Conservation (phyloP, 2,329 filamentous ascomycete genomes). For the Blastomyces percursus region DNA sequence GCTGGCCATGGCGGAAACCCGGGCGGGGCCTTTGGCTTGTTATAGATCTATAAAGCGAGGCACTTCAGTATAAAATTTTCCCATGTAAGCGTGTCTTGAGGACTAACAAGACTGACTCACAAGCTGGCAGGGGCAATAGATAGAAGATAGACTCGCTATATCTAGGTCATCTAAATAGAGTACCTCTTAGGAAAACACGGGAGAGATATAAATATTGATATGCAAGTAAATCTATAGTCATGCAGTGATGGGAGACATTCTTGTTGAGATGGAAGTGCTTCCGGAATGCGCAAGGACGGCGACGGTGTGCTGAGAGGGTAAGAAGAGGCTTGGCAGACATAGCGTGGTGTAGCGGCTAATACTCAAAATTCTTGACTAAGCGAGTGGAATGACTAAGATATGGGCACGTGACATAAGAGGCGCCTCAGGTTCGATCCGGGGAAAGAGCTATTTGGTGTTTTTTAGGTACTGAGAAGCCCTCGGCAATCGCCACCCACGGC, state of each 20-base stretch:
- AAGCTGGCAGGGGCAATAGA: background rate
- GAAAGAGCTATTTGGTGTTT: background rate
- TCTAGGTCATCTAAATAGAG: background rate
- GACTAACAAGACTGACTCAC: background rate
- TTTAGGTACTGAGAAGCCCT: background rate
- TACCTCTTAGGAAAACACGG: background rate
- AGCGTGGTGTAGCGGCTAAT: conserved; percentile 3
- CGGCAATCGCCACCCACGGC: background rate
- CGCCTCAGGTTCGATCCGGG: background rate
- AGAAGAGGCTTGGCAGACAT: background rate
- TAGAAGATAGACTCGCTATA: background rate
- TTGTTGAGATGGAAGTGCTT: background rate
- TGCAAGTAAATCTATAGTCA: background rate
- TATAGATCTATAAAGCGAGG: background rate
- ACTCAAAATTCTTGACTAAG: background rate
- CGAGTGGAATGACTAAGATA: background rate
- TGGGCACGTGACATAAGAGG: background rate
- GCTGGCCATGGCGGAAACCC: conserved; percentile 8
- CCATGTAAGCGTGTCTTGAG: too few species aligned
- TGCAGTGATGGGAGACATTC: too few species aligned
- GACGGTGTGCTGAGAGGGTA: background rate
- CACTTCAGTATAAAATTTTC: background rate
- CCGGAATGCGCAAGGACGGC: background rate
- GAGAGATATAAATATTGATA: background rate
- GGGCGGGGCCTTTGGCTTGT: background rate